Percentiles rank a stretch among this genome's conserved stretches.
phyloP scores from a whole-genome alignment of 768 basidiomycete species.

The Kwoniella bestiolae region DNA sequence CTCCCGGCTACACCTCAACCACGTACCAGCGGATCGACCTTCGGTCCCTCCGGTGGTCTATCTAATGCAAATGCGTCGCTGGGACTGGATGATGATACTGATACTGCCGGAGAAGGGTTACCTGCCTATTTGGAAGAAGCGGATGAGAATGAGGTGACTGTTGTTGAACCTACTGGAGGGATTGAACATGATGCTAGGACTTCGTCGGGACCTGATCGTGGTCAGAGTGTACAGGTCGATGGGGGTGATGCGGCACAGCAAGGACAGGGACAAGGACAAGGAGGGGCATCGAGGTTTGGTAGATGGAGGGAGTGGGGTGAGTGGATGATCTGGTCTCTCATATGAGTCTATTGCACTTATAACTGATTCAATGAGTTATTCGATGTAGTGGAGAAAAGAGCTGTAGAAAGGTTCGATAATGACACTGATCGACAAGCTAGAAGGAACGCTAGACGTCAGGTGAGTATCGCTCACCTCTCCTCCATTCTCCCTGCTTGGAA shows the following conservation, averaged over 20 bases:
- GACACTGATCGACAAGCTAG: not conserved
- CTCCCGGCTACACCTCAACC: not conserved
- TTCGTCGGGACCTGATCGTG: not conserved
- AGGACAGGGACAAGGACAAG: not conserved
- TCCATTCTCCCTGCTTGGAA: too few relatives aligned
- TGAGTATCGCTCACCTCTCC: not conserved
- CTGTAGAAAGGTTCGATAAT: not conserved
- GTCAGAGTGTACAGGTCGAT: not conserved
- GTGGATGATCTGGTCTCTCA: not conserved
- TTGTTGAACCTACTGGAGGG: not conserved
- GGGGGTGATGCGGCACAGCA: not conserved
- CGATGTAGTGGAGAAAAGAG: conserved; percentile 13
- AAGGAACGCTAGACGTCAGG: conserved; percentile 9
- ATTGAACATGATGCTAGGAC: not conserved
- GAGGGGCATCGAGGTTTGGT: conserved; percentile 1
- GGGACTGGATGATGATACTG: conserved; percentile 1
- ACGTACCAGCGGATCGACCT: not conserved
- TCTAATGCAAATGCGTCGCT: not conserved
- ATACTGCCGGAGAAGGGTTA: conserved; percentile 4
- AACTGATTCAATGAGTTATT: not conserved
- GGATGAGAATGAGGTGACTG: not conserved
- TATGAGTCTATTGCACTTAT: not conserved
- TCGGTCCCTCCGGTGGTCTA: not conserved
- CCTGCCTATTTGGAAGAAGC: conserved; percentile 10
- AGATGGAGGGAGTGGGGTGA: conserved; percentile 22